Evolutionary conservation across 2,329 filamentous ascomycete genomes (phyloP).

Genomic region (Neurospora sp.): DNA sequence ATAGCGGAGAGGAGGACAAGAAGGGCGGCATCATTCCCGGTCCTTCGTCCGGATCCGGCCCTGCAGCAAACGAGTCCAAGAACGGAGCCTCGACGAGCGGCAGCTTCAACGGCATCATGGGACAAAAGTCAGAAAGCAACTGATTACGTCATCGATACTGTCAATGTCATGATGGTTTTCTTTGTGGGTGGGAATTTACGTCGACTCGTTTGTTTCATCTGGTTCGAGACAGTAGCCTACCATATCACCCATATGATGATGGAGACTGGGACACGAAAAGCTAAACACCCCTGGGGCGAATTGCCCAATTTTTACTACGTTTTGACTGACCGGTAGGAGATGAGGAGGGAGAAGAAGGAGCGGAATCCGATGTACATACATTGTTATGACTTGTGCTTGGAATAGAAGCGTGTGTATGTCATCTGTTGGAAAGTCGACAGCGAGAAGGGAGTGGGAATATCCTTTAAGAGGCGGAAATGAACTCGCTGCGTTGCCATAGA

Average conservation of each 20-base stretch:
- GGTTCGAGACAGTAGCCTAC: not conserved
- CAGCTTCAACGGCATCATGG: conserved; percentile 38
- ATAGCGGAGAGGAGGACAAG: conserved; percentile 81
- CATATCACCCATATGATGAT: not conserved
- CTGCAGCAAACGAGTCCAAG: conserved; percentile 40
- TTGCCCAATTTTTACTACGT: not conserved
- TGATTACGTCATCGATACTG: conserved; percentile 2
- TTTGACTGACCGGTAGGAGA: not conserved
- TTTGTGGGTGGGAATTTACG: not conserved
- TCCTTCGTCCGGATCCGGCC: conserved; percentile 33
- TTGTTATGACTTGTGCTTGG: not conserved
- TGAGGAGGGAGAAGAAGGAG: not conserved
- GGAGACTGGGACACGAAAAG: not conserved
- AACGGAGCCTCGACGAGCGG: conserved; percentile 38
- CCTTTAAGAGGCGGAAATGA: not conserved
- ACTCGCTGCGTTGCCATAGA: not conserved
- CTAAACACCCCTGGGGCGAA: not conserved
- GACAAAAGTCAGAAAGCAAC: conserved; percentile 37
- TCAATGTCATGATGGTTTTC: not conserved
- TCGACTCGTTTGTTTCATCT: not conserved
- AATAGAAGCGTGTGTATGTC: not conserved
- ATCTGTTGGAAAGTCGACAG: not conserved
- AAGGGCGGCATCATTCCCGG: conserved; percentile 34
- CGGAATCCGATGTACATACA: not conserved
- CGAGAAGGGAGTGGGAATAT: not conserved